These are phyloP conservation scores for Lactifluus hygrophoroides DNA, from an alignment of 768 basidiomycete species.

Conservation along the genomic window DNA sequence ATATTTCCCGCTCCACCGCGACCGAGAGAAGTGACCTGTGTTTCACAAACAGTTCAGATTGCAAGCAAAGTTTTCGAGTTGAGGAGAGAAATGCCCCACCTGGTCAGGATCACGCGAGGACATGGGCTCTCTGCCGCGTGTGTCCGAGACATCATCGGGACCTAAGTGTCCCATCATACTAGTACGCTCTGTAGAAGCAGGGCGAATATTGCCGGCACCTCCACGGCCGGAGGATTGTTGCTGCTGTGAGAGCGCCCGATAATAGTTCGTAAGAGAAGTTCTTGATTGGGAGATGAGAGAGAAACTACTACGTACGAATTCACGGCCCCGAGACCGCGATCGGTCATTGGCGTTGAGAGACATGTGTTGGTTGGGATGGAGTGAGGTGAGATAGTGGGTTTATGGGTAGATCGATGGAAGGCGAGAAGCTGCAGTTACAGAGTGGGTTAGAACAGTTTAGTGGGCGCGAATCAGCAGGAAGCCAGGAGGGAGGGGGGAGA, in stretches of 20 bases:
- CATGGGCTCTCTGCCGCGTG: constrained; percentile 53
- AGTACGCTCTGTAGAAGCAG: constrained; percentile 29
- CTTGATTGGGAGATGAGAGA: not conserved
- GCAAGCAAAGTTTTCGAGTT: too few relatives aligned
- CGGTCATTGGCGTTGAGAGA: not conserved
- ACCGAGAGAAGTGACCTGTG: too few relatives aligned
- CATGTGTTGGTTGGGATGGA: too few relatives aligned
- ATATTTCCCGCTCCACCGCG: constrained; percentile 85
- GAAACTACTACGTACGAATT: not conserved
- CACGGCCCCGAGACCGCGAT: constrained; percentile 11
- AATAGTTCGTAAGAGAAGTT: not conserved
- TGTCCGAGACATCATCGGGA: constrained; percentile 46
- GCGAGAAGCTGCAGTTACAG: too few relatives aligned
- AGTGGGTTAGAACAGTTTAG: too few relatives aligned
- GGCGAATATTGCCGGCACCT: constrained; percentile 59
- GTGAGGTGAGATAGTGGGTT: not conserved
- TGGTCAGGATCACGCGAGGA: constrained; percentile 28
- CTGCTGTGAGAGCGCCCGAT: constrained; percentile 25
- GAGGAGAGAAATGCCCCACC: constrained; percentile 25
- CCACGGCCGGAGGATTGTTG: constrained; percentile 60
- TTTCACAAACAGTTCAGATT: too few relatives aligned
- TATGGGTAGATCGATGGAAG: too few relatives aligned
- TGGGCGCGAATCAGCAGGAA: too few relatives aligned
- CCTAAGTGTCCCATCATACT: constrained; percentile 22
- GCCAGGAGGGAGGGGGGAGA: too few relatives aligned